These are phyloP conservation scores for Sclerotiophoma versabilis DNA, from an alignment of 2,329 filamentous ascomycete species.

Conservation along the genomic window DNA sequence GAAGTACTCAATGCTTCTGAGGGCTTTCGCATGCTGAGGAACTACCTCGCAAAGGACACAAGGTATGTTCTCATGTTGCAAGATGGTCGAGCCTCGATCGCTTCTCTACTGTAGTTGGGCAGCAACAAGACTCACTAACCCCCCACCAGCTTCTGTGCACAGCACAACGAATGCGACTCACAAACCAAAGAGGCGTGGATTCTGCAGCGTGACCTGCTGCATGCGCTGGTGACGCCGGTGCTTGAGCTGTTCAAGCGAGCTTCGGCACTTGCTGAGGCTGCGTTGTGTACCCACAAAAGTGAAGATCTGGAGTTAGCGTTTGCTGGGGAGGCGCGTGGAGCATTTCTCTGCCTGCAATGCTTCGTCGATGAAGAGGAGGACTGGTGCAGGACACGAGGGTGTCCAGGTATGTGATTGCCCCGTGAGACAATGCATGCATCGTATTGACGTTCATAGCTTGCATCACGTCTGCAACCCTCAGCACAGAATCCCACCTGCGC, in stretches of 20 bases:
- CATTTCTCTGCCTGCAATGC: conserved; percentile 66
- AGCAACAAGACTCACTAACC: conserved; percentile 3
- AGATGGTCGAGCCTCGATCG: neutral
- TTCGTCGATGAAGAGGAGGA: conserved; percentile 64
- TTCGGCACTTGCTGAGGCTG: conserved; percentile 59
- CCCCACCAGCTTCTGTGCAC: conserved; percentile 52
- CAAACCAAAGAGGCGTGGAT: conserved; percentile 53
- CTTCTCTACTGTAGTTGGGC: too few species aligned
- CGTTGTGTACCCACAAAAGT: conserved; percentile 56
- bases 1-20: conserved; percentile 49
- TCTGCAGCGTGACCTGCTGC: conserved; percentile 65
- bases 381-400: conserved; percentile 64
- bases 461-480: conserved; percentile 53
- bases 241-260: conserved; percentile 64
- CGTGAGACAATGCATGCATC: neutral
- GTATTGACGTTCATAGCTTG: conserved; percentile 46
- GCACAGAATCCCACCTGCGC: conserved; percentile 57
- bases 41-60: conserved; percentile 51
- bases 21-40: conserved; percentile 54
- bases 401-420: conserved; percentile 50
- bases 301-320: conserved; percentile 66
- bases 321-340: conserved; percentile 62
- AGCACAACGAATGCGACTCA: conserved; percentile 46
- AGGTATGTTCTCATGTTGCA: conserved; percentile 43
- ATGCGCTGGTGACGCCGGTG: conserved; percentile 65